A percentile compares a stretch with the other conserved stretches of the same genome.
Conservation (phyloP, 2,329 filamentous ascomycete genomes). For the Fusarium sp. region DNA sequence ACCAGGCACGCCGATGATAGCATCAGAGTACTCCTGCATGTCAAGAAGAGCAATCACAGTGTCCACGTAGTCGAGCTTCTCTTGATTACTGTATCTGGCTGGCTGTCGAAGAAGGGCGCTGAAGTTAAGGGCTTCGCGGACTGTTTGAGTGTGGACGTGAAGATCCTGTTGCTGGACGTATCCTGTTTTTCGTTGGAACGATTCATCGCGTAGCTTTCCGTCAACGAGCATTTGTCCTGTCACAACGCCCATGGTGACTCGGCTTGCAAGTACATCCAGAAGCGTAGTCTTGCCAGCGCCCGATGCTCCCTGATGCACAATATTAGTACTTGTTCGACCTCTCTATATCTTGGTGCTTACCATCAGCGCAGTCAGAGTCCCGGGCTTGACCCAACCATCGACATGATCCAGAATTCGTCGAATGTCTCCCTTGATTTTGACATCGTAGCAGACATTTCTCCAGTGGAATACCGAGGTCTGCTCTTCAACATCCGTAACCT, state of each 20-base stretch:
- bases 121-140: constrained; percentile 86
- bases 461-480: constrained; percentile 71
- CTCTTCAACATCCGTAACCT: constrained; percentile 36
- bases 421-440: constrained; percentile 73
- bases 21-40: constrained; percentile 73
- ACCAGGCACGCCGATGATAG: constrained; percentile 71
- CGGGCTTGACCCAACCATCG: constrained; percentile 80
- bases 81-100: constrained; percentile 71
- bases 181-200: constrained; percentile 88
- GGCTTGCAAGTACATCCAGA: constrained; percentile 83
- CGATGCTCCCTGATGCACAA: constrained; percentile 75
- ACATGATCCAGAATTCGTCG: constrained; percentile 76
- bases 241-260: constrained; percentile 87
- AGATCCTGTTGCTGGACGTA: constrained; percentile 92
- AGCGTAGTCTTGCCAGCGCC: constrained; percentile 91
- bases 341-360: constrained; percentile 75
- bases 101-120: constrained; percentile 86
- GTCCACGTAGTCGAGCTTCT: constrained; percentile 86
- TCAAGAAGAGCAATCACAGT: constrained; percentile 75
- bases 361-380: constrained; percentile 80
- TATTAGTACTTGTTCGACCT: constrained; percentile 85
- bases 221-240: constrained; percentile 79
- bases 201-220: constrained; percentile 74
- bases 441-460: constrained; percentile 79
- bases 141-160: constrained; percentile 82